phyloP scores from a whole-genome alignment of 1,284 basidiomycete species.

The Ustilago loliicola region DNA sequence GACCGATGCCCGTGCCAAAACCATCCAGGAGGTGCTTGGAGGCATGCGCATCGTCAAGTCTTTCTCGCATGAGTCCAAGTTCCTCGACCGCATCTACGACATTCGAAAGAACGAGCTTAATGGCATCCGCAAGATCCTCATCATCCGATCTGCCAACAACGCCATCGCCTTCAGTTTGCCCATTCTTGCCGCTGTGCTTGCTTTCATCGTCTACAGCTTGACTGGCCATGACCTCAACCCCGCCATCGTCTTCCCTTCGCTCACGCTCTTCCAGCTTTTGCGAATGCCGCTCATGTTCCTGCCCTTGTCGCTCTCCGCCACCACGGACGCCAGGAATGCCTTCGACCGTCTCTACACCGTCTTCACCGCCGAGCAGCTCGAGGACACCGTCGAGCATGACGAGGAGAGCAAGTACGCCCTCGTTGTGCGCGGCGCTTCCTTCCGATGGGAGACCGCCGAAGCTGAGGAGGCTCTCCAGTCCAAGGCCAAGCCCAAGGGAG shows the following conservation, averaged over 20 bases:
- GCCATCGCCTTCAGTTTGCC: constrained; percentile 80
- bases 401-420: constrained; percentile 56
- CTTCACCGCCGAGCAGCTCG: constrained; percentile 77
- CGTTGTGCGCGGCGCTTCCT: constrained; percentile 43
- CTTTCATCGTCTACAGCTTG: constrained; percentile 85
- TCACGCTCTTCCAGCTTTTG: constrained; percentile 73
- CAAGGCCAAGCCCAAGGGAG: constrained; percentile 34
- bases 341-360: constrained; percentile 71
- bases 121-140: constrained; percentile 81
- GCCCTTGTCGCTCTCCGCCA: constrained; percentile 66
- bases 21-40: constrained; percentile 67
- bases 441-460: constrained; percentile 60
- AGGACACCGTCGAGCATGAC: constrained; percentile 80
- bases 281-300: constrained; percentile 81
- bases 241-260: constrained; percentile 72
- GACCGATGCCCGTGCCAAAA: constrained; percentile 78
- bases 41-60: constrained; percentile 70
- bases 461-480: constrained; percentile 37
- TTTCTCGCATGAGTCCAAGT: constrained; percentile 64
- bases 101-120: constrained; percentile 83
- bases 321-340: constrained; percentile 66
- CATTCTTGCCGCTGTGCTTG: constrained; percentile 83
- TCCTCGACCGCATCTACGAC: constrained; percentile 77
- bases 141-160: constrained; percentile 81
- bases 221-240: constrained; percentile 79